phyloP scores from a whole-genome alignment of 2,329 filamentous ascomycete genomes.

The Pseudogymnoascus sp. region DNA sequence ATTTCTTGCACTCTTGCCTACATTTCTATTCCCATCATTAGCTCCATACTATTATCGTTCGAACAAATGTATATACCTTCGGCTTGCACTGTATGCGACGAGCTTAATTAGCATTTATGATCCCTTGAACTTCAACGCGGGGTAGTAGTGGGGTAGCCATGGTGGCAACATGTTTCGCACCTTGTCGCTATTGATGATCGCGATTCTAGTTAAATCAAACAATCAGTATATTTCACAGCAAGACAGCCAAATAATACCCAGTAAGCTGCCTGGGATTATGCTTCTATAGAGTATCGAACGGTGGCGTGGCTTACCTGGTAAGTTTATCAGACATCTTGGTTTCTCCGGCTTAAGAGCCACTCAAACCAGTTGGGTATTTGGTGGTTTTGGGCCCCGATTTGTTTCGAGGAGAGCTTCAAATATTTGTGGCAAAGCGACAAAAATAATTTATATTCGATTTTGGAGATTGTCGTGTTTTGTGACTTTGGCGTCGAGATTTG shows the following conservation, averaged over 20 bases:
- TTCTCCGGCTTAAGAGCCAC: conserved; percentile 5
- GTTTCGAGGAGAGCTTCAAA: background rate
- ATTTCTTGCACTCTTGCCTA: conserved; percentile 98
- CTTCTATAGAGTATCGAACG: background rate
- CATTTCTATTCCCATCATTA: conserved; percentile 63
- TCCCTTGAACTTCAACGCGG: conserved; percentile 12
- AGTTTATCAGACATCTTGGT: conserved; percentile 77
- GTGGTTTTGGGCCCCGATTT: background rate
- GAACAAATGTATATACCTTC: conserved; percentile 47
- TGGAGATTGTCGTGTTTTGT: conserved; percentile 1
- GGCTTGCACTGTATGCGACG: conserved; percentile 64
- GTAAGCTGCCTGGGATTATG: conserved; percentile 2
- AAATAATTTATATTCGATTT: background rate
- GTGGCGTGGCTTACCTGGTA: conserved; percentile 61
- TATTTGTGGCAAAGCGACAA: conserved; percentile 3
- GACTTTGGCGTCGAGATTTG: conserved; percentile 7
- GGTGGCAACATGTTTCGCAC: conserved; percentile 42
- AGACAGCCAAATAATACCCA: background rate
- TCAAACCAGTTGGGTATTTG: background rate
- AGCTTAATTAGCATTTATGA: conserved; percentile 32
- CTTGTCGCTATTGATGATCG: conserved; percentile 98
- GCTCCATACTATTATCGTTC: conserved; percentile 17
- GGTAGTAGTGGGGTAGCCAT: conserved; percentile 33
- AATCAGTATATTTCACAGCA: background rate
- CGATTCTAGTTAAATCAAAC: conserved; percentile 57